These are phyloP conservation scores for Phytophthora pinifolia DNA, from an alignment of 352 stramenopile species.

Conservation along the genomic window DNA sequence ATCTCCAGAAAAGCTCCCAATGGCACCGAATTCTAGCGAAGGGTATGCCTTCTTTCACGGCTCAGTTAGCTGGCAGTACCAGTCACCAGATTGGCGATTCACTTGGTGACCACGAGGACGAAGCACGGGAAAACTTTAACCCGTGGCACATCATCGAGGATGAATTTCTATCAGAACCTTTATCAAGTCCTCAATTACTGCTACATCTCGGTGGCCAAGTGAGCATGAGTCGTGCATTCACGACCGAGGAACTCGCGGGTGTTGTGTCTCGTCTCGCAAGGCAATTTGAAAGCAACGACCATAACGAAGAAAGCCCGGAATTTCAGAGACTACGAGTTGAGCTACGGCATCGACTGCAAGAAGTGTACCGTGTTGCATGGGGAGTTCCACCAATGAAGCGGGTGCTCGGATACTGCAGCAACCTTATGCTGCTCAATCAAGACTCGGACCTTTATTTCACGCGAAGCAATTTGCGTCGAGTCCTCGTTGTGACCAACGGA, in stretches of 20 bases:
- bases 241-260: conserved; percentile 35
- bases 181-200: conserved; percentile 47
- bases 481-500: not conserved
- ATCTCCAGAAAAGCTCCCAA: conserved; percentile 10
- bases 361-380: conserved; percentile 70
- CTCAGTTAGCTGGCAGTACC: conserved; percentile 30
- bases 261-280: conserved; percentile 29
- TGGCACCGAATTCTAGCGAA: conserved; percentile 46
- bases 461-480: conserved; percentile 11
- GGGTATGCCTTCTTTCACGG: conserved; percentile 40
- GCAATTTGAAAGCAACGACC: conserved; percentile 4
- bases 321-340: conserved; percentile 28
- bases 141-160: conserved; percentile 66
- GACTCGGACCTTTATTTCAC: conserved; percentile 63
- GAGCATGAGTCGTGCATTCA: conserved; percentile 47
- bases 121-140: conserved; percentile 43
- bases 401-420: conserved; percentile 48
- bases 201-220: conserved; percentile 69
- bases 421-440: conserved; percentile 74
- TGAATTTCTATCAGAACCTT: conserved; percentile 52
- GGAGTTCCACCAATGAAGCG: conserved; percentile 48
- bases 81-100: conserved; percentile 41
- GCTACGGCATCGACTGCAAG: conserved; percentile 59
- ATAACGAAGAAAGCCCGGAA: conserved; percentile 19
- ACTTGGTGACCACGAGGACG: conserved; percentile 39